Percentiles rank a stretch among this genome's conserved stretches.
Conservation (phyloP, 2,329 filamentous ascomycete genomes). For the Diaporthe nobilis region DNA sequence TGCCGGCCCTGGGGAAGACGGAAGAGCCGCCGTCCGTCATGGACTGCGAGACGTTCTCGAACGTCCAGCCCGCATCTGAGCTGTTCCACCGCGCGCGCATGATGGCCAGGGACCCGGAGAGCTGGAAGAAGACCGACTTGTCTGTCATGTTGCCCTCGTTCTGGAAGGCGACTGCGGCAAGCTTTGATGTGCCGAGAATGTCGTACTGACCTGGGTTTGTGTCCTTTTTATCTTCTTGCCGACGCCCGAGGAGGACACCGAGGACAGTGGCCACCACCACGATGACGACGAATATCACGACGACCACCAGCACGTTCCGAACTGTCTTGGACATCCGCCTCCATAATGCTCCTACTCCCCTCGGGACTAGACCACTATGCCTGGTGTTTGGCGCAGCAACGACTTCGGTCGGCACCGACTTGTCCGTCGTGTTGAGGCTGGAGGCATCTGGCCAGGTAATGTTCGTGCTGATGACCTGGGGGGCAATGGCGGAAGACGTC, state of each 20-base stretch:
- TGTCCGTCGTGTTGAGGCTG: neutral
- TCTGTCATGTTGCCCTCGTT: slow-evolving; percentile 32
- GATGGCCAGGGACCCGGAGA: slow-evolving; percentile 24
- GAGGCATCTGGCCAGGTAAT: neutral
- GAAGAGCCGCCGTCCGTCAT: slow-evolving; percentile 33
- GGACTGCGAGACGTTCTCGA: slow-evolving; percentile 37
- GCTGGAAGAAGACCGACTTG: slow-evolving; percentile 38
- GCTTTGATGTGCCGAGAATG: slow-evolving; percentile 28
- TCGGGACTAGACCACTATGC: neutral
- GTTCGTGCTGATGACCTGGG: slow-evolving; percentile 22
- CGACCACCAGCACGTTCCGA: slow-evolving; percentile 13
- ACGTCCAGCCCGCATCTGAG: slow-evolving; percentile 18
- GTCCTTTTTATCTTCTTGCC: neutral
- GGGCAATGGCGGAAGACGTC: slow-evolving; percentile 14
- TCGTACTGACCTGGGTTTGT: neutral
- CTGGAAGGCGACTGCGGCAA: slow-evolving; percentile 33
- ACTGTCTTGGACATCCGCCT: slow-evolving; percentile 9
- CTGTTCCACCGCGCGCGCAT: slow-evolving; percentile 33
- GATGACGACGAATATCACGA: neutral
- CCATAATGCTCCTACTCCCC: slow-evolving; percentile 21
- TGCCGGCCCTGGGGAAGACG: slow-evolving; percentile 21
- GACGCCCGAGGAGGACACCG: slow-evolving; percentile 18
- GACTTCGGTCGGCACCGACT: neutral
- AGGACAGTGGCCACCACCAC: slow-evolving; percentile 24
- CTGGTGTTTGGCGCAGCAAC: neutral